Evolutionary conservation across 2,329 filamentous ascomycete species (phyloP).

Genomic region (Didymella segeticola): DNA sequence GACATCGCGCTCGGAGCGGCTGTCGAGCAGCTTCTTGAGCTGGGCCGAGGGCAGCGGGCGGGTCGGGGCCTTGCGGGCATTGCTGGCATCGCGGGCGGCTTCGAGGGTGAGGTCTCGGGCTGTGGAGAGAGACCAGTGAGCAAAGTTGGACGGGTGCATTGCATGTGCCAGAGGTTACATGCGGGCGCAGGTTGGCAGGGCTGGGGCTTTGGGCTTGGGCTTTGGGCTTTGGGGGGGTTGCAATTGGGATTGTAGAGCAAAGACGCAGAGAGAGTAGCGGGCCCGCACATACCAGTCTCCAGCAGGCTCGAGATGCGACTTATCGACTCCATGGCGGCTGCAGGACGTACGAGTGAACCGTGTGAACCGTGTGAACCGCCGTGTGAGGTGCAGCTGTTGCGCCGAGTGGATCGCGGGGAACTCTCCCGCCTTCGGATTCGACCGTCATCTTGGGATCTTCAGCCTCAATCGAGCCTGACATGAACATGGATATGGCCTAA

Average conservation of each 20-base stretch:
- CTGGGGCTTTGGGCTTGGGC: too few species aligned
- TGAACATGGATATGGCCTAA: too few species aligned
- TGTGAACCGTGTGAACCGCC: constrained; percentile 20
- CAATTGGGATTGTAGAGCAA: not conserved
- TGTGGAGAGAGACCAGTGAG: constrained; percentile 57
- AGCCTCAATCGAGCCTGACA: not conserved
- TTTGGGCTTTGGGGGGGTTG: too few species aligned
- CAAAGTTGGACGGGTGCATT: constrained; percentile 49
- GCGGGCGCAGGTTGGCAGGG: too few species aligned
- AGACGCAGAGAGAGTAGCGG: not conserved
- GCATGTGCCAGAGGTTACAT: constrained; percentile 7
- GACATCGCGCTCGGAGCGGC: constrained; percentile 89
- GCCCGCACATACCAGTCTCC: constrained; percentile 75
- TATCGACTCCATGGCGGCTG: constrained; percentile 83
- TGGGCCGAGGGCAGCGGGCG: constrained; percentile 77
- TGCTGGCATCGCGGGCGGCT: constrained; percentile 86
- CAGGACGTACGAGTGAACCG: too few species aligned
- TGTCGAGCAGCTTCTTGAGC: constrained; percentile 94
- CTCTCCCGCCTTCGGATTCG: constrained; percentile 12
- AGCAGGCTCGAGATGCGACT: constrained; percentile 91
- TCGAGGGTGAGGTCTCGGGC: constrained; percentile 97
- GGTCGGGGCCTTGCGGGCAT: constrained; percentile 60
- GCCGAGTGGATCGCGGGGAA: constrained; percentile 10
- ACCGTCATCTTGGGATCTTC: not conserved
- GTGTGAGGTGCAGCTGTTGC: constrained; percentile 17